Evolutionary conservation across 2,329 filamentous ascomycete genomes (phyloP), one percentile per base, ranked within the genome.

Genomic region (Colletotrichum sp.): DNA sequence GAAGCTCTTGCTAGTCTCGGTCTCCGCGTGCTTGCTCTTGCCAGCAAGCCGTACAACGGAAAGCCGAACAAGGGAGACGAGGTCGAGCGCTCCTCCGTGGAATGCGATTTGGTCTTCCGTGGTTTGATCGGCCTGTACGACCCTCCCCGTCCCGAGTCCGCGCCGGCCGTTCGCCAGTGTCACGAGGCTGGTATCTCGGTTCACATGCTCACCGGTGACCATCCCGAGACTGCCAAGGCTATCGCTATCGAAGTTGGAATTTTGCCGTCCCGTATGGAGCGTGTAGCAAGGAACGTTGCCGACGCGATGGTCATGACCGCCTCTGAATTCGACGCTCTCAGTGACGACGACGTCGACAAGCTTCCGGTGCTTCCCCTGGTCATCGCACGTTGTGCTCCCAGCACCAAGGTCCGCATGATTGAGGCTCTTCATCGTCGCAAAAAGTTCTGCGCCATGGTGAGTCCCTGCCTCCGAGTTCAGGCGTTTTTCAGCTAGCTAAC

Each of bases 11-110:
- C 89, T 24, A 86, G 88, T 49, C 89, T 91, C 78, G 93, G 93
- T 77, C 89, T 95, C 12, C 92, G 93, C 75, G 93, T 95, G 6
- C 88, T 95, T 5, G 91, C 92, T 9, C 84, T 95, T 1, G 93
- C 93, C n/a, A 89, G 89, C 80, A 88, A 87, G 79, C 78, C 81
- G 26, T 69, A 59, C 0, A 12, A 32, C 3, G 66, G 66, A 10
- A 60, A 30, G 21, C 66, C 66, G 6, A 44, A 55, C 36, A 70
- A 62, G n/a, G 65, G 57, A 6, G 71, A 62, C 18, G 73, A 66
- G 16, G 66, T 71, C 5, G 55, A 65, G 18, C 66, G 73, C 1
- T n/a, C 18, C 3, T 57, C 72, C 5, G 44, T 77, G 15, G 76
- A 77, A 18, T 65, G 65, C 44, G 76, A 73, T 1, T 34, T 77